Conservation (phyloP, 2,329 filamentous ascomycete species). For the Plenodomus biglobosus region DNA sequence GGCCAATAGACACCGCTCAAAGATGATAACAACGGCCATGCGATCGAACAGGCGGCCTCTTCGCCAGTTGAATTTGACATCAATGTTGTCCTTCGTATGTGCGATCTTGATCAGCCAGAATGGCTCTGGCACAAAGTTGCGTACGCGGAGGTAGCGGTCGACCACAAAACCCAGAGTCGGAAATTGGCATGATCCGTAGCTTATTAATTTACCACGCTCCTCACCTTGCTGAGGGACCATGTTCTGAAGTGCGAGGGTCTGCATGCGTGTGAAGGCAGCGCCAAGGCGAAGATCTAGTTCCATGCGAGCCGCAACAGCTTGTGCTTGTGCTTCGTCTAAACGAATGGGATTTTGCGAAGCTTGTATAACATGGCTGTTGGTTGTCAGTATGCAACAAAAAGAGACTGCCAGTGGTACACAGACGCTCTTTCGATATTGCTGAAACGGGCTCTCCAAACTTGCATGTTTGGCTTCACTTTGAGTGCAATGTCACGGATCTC, state of each 20-base stretch:
- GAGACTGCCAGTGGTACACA: conserved; percentile 36
- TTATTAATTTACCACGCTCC: conserved; percentile 65
- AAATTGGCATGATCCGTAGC: conserved; percentile 96
- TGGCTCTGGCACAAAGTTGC: conserved; percentile 86
- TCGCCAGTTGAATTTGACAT: conserved; percentile 82
- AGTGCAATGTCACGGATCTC: conserved; percentile 83
- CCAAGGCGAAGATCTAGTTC: conserved; percentile 91
- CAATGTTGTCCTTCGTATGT: conserved; percentile 74
- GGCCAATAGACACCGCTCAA: conserved; percentile 78
- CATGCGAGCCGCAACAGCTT: conserved; percentile 84
- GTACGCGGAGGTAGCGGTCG: conserved; percentile 89
- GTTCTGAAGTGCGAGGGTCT: conserved; percentile 74
- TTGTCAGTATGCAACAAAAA: not conserved
- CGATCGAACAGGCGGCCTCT: conserved; percentile 85
- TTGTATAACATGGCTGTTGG: conserved; percentile 73
- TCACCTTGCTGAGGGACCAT: conserved; percentile 66
- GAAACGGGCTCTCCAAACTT: conserved; percentile 84
- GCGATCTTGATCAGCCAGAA: conserved; percentile 93
- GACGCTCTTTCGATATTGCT: conserved; percentile 93
- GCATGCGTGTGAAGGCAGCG: conserved; percentile 85
- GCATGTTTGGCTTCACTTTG: conserved; percentile 70
- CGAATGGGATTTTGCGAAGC: conserved; percentile 76
- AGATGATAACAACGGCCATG: conserved; percentile 75
- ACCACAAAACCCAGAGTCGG: conserved; percentile 96
- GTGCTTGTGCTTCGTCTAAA: conserved; percentile 81